Evolutionary conservation across 305 asterid species (phyloP), one percentile per base, ranked within the genome.

Genomic region (Fraxinus nigra): DNA sequence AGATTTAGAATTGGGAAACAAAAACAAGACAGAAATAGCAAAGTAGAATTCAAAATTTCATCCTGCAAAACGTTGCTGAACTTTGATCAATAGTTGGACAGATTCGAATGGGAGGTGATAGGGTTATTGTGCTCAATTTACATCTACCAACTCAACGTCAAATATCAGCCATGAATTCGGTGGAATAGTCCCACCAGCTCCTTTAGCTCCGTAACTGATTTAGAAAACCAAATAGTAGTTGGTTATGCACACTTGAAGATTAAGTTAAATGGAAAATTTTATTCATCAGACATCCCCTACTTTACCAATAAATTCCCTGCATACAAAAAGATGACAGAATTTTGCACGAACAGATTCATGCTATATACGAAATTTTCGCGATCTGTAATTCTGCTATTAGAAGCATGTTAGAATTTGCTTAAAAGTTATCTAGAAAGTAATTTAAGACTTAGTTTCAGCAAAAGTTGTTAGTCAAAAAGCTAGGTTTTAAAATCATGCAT

Each of bases 121-220:
- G 37, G 22, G 34, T 76, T 54, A 46, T 18, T 54, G 26, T 13
- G 0, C 78, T 91, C 87, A 95, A 67, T 89, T 88, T n/a, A 90
- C 99, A 26, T 82, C 90, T 1, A 90, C 86, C 89, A 95, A 83
- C 92, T 93, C 99, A 76, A 95, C 99, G 75, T 95, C 97, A 80
- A 95, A 93, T 83, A 90, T 83, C 85, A 93, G 90, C 98, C 96
- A 90, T 9, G 99, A 46, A 77, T 95, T 95, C n/a, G 95, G 93
- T 51, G 98, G 98, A 81, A 93, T 95, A 32, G 80, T 90, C 7
- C 85, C 81, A 35, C 88, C 86, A 83, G 85, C 84, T 76, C 96
- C 97, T 87, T 84, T 86, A 79, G 91, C 82, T 33, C 99, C 99
- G 79, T 95, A 95, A 20, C 99, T 95, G 92, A 86, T 56, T 32